Percentiles rank a stretch among this genome's conserved stretches.
phyloP scores from a whole-genome alignment of 108 stramenopile species.

The Skeletonema potamos region DNA sequence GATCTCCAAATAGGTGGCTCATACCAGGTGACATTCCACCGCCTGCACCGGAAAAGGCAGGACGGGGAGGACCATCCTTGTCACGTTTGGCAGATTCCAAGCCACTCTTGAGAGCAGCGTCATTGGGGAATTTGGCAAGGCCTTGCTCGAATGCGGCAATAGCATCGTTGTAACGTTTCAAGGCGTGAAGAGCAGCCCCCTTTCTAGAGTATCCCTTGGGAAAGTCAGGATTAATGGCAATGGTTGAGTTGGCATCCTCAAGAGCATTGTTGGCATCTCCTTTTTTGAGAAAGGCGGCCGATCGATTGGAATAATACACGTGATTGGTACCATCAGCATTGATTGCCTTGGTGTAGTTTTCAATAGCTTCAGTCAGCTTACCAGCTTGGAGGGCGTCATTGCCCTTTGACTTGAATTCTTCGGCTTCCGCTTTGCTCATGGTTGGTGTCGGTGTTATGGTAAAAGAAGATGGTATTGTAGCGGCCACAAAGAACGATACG shows the following conservation, averaged over 20 bases:
- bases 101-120: slow-evolving; percentile 87
- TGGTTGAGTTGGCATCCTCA: slow-evolving; percentile 94
- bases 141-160: slow-evolving; percentile 93
- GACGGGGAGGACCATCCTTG: slow-evolving; percentile 68
- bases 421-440: slow-evolving; percentile 42
- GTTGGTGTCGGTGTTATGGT: neutral
- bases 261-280: slow-evolving; percentile 93
- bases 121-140: slow-evolving; percentile 82
- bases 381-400: slow-evolving; percentile 84
- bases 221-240: slow-evolving; percentile 86
- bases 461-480: neutral
- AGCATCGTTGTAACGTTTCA: slow-evolving; percentile 96
- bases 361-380: slow-evolving; percentile 92
- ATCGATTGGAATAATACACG: slow-evolving; percentile 96
- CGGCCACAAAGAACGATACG: no score
- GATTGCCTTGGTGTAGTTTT: slow-evolving; percentile 95
- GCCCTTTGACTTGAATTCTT: slow-evolving; percentile 44
- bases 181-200: slow-evolving; percentile 93
- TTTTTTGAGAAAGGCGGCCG: slow-evolving; percentile 92
- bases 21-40: slow-evolving; percentile 41
- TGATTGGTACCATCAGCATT: slow-evolving; percentile 91
- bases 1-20: slow-evolving; percentile 78
- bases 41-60: neutral
- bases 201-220: slow-evolving; percentile 93
- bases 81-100: slow-evolving; percentile 45